phyloP scores from a whole-genome alignment of 1,284 basidiomycete genomes.

The Fereydounia khargensis region DNA sequence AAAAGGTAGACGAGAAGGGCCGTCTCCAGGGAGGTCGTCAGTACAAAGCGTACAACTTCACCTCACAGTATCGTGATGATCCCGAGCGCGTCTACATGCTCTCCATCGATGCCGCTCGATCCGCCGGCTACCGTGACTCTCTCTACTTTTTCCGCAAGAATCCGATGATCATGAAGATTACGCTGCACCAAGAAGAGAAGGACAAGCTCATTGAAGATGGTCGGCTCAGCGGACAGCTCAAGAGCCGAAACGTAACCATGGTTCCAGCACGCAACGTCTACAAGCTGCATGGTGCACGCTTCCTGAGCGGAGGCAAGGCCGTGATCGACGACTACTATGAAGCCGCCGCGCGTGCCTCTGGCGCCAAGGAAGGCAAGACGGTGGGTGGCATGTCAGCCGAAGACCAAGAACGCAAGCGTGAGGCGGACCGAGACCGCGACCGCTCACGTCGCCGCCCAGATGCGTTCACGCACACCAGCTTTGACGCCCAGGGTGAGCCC shows the following conservation, averaged over 20 bases:
- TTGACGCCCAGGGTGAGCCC: conserved; percentile 47
- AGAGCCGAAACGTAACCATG: conserved; percentile 87
- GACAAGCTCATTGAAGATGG: conserved; percentile 84
- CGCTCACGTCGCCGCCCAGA: conserved; percentile 39
- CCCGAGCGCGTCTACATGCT: conserved; percentile 86
- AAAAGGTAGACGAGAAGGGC: conserved; percentile 83
- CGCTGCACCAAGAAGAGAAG: conserved; percentile 66
- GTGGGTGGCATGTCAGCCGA: conserved; percentile 40
- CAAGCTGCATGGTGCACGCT: conserved; percentile 89
- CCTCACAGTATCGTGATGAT: conserved; percentile 72
- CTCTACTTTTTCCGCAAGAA: conserved; percentile 94
- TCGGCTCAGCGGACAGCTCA: conserved; percentile 80
- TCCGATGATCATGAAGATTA: conserved; percentile 81
- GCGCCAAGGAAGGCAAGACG: conserved; percentile 51
- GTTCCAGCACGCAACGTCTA: conserved; percentile 88
- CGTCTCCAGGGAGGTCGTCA: conserved; percentile 79
- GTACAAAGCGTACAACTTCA: conserved; percentile 85
- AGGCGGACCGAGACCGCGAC: conserved; percentile 39
- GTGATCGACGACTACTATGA: conserved; percentile 95
- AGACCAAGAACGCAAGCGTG: conserved; percentile 38
- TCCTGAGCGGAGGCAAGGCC: conserved; percentile 81
- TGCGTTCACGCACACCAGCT: conserved; percentile 37
- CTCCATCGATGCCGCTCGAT: conserved; percentile 92
- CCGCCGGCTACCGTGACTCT: conserved; percentile 92
- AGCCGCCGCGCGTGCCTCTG: conserved; percentile 67